Evolutionary conservation across 2,329 filamentous ascomycete genomes (phyloP).

Genomic region (Aspergillus ustus): DNA sequence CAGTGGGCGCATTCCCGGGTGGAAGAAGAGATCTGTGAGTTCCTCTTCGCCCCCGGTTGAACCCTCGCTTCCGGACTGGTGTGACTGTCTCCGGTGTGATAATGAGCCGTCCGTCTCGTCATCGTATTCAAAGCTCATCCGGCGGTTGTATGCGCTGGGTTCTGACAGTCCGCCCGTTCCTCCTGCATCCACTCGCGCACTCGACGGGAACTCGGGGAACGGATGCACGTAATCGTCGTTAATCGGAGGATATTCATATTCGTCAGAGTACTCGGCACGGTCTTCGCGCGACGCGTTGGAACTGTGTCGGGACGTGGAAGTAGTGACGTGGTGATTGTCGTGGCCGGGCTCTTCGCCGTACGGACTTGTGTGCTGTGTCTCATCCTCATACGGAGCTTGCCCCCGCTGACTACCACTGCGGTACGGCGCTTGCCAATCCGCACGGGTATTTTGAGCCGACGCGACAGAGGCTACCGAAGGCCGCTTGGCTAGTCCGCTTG

Average conservation of each 20-base stretch:
- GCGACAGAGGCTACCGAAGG: constrained; percentile 41
- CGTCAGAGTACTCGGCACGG: constrained; percentile 34
- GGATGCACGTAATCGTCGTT: constrained; percentile 61
- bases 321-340: constrained; percentile 22
- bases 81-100: constrained; percentile 54
- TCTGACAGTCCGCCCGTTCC: constrained; percentile 88
- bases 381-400: constrained; percentile 64
- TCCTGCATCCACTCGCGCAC: constrained; percentile 80
- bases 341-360: constrained; percentile 25
- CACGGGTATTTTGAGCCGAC: constrained; percentile 49
- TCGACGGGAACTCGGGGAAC: constrained; percentile 59
- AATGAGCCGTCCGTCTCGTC: constrained; percentile 76
- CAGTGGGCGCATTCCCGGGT: constrained; percentile 75
- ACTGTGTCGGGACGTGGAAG: constrained; percentile 34
- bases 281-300: constrained; percentile 32
- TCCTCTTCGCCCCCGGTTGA: constrained; percentile 75
- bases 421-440: constrained; percentile 76
- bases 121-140: constrained; percentile 89
- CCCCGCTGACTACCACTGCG: constrained; percentile 70
- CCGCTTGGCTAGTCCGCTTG: constrained; percentile 45
- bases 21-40: constrained; percentile 90
- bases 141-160: constrained; percentile 66
- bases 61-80: constrained; percentile 64
- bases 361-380: constrained; percentile 29
- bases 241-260: constrained; percentile 42